Evolutionary conservation across 805 yeast species (phyloP).

Genomic region (Wickerhamomyces pijperi): DNA sequence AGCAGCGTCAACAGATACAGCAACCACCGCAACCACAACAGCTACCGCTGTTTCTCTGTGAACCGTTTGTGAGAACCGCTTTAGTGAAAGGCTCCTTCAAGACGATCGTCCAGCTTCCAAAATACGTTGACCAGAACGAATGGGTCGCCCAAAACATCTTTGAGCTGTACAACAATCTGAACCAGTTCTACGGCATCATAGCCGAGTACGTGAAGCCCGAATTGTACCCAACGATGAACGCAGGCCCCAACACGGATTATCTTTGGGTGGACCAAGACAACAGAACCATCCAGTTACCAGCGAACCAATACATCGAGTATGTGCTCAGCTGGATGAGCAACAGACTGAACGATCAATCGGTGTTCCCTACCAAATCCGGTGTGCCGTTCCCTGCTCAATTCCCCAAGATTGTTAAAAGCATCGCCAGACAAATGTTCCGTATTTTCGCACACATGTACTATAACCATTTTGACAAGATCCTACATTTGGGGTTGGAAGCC

Average conservation of each 20-base stretch:
- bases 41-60: constrained; percentile 58
- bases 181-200: constrained; percentile 83
- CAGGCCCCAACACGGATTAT: constrained; percentile 87
- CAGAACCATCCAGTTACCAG: constrained; percentile 79
- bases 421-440: constrained; percentile 85
- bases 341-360: constrained; percentile 78
- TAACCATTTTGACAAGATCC: constrained; percentile 86
- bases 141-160: constrained; percentile 93
- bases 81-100: constrained; percentile 93
- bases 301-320: constrained; percentile 84
- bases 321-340: constrained; percentile 84
- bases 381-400: constrained; percentile 83
- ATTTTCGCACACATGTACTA: constrained; percentile 92
- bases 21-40: constrained; percentile 12
- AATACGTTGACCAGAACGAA: constrained; percentile 87
- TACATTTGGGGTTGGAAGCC: constrained; percentile 89
- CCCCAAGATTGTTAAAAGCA: constrained; percentile 71
- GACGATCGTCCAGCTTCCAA: constrained; percentile 90
- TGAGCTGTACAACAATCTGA: constrained; percentile 77
- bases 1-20: constrained; percentile 10
- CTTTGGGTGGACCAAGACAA: constrained; percentile 80
- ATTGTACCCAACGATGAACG: constrained; percentile 86
- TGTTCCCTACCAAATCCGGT: constrained; percentile 88
- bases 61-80: constrained; percentile 89
- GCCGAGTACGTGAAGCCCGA: constrained; percentile 88